Evolutionary conservation across 768 basidiomycete species (phyloP).

Genomic region (Collybiopsis luxurians): DNA sequence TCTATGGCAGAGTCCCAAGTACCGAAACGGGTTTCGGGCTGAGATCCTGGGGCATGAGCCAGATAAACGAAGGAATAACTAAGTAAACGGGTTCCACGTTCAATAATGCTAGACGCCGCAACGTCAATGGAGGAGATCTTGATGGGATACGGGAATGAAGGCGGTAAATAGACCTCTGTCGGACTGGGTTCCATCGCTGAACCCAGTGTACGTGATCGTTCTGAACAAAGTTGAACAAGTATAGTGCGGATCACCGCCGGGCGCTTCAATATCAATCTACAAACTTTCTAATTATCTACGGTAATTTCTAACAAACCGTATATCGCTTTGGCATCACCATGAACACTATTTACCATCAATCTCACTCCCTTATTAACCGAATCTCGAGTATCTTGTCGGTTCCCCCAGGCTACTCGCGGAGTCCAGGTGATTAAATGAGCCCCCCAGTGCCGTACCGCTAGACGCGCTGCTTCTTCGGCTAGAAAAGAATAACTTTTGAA

Average conservation of each 20-base stretch:
- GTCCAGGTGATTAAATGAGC: constrained; percentile 53
- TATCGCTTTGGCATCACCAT: constrained; percentile 1
- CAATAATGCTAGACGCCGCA: constrained; percentile 39
- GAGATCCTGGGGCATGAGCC: constrained; percentile 39
- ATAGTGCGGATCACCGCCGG: constrained; percentile 5
- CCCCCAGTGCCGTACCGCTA: constrained; percentile 48
- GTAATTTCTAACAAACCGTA: constrained; percentile 29
- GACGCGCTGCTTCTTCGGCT: background rate
- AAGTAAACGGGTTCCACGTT: constrained; percentile 75
- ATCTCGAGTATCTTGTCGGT: constrained; percentile 41
- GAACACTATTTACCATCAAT: constrained; percentile 32
- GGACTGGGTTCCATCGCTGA: constrained; percentile 36
- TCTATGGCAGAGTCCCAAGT: constrained; percentile 90
- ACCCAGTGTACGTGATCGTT: constrained; percentile 9
- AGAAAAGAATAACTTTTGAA: background rate
- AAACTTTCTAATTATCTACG: no score
- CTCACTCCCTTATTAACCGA: constrained; percentile 50
- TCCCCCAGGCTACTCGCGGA: constrained; percentile 49
- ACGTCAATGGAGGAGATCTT: constrained; percentile 71
- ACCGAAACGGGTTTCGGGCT: constrained; percentile 73
- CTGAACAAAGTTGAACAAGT: background rate
- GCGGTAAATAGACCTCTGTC: constrained; percentile 76
- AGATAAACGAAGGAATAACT: constrained; percentile 78
- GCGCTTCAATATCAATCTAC: no score
- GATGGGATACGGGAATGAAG: constrained; percentile 83